Evolutionary conservation across 768 basidiomycete species (phyloP).

Genomic region (Panus rudis): DNA sequence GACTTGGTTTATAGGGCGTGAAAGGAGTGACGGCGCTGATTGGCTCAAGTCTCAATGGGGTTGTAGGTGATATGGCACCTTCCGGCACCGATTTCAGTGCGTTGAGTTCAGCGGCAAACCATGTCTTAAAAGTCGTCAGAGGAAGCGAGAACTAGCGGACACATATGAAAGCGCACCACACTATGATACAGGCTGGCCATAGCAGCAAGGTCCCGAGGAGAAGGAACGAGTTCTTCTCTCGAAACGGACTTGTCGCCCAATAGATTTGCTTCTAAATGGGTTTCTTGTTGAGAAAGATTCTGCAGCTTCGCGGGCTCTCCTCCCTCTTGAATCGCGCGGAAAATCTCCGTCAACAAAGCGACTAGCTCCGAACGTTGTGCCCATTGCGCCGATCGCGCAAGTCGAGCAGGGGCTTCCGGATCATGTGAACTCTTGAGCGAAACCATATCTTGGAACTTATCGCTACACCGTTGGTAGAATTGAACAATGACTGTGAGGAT

Average conservation of each 20-base stretch:
- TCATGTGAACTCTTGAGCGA: slow-evolving; percentile 26
- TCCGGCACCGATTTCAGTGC: slow-evolving; percentile 58
- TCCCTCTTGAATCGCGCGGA: slow-evolving; percentile 33
- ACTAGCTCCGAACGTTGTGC: slow-evolving; percentile 79
- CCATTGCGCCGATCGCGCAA: slow-evolving; percentile 71
- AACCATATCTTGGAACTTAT: slow-evolving; percentile 74
- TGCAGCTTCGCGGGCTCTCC: slow-evolving; percentile 34
- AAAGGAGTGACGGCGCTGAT: slow-evolving; percentile 35
- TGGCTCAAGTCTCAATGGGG: slow-evolving; percentile 44
- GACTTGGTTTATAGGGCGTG: slow-evolving; percentile 39
- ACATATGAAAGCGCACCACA: slow-evolving; percentile 47
- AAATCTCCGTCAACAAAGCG: slow-evolving; percentile 63
- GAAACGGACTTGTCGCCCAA: slow-evolving; percentile 47
- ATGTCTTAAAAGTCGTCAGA: slow-evolving; percentile 47
- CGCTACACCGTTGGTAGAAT: slow-evolving; percentile 91
- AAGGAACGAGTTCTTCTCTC: slow-evolving; percentile 61
- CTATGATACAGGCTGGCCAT: slow-evolving; percentile 80
- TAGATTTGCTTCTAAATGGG: slow-evolving; percentile 65
- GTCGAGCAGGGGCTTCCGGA: slow-evolving; percentile 33
- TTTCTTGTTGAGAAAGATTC: slow-evolving; percentile 70
- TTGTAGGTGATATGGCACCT: slow-evolving; percentile 45
- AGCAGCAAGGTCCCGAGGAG: slow-evolving; percentile 63
- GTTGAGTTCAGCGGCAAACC: slow-evolving; percentile 75
- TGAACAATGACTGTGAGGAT: slow-evolving; percentile 93
- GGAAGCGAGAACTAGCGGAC: background rate